phyloP scores from a whole-genome alignment of 805 yeast species.

The Suhomyces vadensis region DNA sequence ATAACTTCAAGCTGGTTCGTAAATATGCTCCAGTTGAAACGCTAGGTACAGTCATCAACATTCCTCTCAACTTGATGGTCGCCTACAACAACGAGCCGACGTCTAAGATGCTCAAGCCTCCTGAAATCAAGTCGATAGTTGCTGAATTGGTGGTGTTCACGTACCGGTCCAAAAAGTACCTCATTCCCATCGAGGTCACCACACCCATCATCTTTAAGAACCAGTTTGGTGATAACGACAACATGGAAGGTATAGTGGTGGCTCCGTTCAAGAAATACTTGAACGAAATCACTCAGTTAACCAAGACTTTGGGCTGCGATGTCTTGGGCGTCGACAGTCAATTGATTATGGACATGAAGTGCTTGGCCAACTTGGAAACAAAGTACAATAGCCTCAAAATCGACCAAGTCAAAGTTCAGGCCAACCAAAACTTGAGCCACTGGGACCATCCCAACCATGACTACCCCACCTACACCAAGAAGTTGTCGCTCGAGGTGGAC shows the following conservation, averaged over 20 bases:
- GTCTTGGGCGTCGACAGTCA: slow-evolving; percentile 19
- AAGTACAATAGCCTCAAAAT: slow-evolving; percentile 22
- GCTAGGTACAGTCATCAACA: neutral
- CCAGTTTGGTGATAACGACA: slow-evolving; percentile 16
- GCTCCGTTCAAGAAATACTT: slow-evolving; percentile 23
- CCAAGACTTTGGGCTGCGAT: slow-evolving; percentile 18
- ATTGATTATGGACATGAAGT: slow-evolving; percentile 28
- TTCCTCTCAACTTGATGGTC: slow-evolving; percentile 10
- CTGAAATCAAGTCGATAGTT: slow-evolving; percentile 22
- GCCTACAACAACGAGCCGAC: slow-evolving; percentile 15
- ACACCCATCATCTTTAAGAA: slow-evolving; percentile 34
- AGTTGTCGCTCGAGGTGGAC: slow-evolving; percentile 2
- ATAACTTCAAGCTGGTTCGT: neutral
- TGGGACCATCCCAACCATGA: slow-evolving; percentile 7
- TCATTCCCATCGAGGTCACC: slow-evolving; percentile 41
- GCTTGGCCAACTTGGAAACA: slow-evolving; percentile 24
- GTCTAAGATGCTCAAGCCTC: slow-evolving; percentile 16
- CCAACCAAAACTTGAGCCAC: slow-evolving; percentile 3
- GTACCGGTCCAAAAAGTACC: slow-evolving; percentile 32
- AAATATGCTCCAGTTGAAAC: neutral
- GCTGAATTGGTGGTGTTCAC: slow-evolving; percentile 36
- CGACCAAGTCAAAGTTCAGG: slow-evolving; percentile 11
- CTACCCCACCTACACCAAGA: slow-evolving; percentile 4
- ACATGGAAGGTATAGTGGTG: slow-evolving; percentile 21
- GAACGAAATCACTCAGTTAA: slow-evolving; percentile 17